Base-by-base conservation (phyloP, 2,329 filamentous ascomycete species). In the Colletotrichum coccodes region DNA sequence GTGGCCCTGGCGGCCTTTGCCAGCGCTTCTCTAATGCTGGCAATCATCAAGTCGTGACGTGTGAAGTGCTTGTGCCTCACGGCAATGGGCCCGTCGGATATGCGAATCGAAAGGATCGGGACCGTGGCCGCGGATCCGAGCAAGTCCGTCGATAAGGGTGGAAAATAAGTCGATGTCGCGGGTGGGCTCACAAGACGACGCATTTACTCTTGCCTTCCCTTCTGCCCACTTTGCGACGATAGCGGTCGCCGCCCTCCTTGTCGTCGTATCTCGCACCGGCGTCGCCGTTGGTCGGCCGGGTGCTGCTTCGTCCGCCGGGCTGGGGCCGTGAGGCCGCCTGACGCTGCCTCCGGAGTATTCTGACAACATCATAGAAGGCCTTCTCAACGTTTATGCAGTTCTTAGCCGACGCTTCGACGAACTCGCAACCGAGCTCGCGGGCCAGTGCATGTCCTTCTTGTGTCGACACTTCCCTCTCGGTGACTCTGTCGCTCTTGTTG, bases 351-450 rank as follows among this genome's bases (percentile, higher is more conserved):
- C 96, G 91, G 72, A 99, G 85, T 79, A 96, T 93, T 73, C 96
- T 87, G 62, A 98, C 96, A 8, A 99, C 96, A 77, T 99, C 96
- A 82, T 97, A 98, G 78, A 99, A 98, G 36, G 94, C 95, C 86
- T 97, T 98, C 81, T 97, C 96, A 61, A 98, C 95, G 76, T 98
- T 98, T 85, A 98, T 94, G 83, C 95, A 97, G 79, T 97, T 98
- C 85, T 98, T 98, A 40, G 95, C 95, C 7, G 95, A 98, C 2
- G 95, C 95, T 81, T 98, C 95, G 74, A 98, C 94, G 75, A 98
- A 98, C 75, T 98, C 95, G 82, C 96, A 98, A 71, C 94, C 94
- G 44, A 99, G 85, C 76, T 98, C 94, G 76, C 95, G 92, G 63
- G 96, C 95, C 44, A 98, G 84, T 60, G 95, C 94, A 73, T 94